Base-by-base conservation (phyloP, 2,329 filamentous ascomycete species). In the Diaporthe ilicicola region DNA sequence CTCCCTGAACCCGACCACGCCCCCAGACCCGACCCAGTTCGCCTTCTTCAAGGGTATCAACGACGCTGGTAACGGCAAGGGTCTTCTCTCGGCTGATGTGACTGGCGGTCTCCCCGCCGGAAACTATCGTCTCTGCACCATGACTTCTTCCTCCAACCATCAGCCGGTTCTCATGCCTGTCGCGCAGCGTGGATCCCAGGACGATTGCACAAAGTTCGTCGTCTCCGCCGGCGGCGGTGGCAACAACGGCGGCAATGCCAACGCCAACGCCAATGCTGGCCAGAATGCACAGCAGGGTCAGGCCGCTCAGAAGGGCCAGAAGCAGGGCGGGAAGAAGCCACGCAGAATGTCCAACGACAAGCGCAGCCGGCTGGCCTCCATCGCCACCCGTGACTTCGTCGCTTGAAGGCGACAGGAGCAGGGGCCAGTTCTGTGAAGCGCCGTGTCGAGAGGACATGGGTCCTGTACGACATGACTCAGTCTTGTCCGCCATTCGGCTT, bases 11-110 rank as follows among this genome's bases (percentile, higher is more conserved):
- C 88, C 89, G 9, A 82, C 76, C 12, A 75, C 78, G 22, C 85
- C 89, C 37, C 84, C 89, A 7, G 85, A 90, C 73, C 83, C 89
- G 39, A 80, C 77, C 37, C 79, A 84, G 76, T 91, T 70, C 39
- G 76, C 73, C 29, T 79, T 80, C 74, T 81, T 81, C 75, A 79
- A 81, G 72, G 79, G 79, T 67, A 79, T 81, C 71, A 80, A 80
- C 73, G 78, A 79, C 68, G 73, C 72, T 48, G 78, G 77, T 8
- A 77, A 82, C 66, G 77, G 77, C 22, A 70, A 80, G 5, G 80
- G 79, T 56, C 74, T 77, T 17, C 74, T 83, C 24, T 67, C 74
- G 10, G 79, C 79, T 3, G 70, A 61, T 12, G 79, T 82, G 7
- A 73, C 75, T 27, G 76, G 74, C 61, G 81, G 80, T 67, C 78